Evolutionary conservation across 163 green algal species (phyloP).

Genomic region (Volvox carteri): DNA sequence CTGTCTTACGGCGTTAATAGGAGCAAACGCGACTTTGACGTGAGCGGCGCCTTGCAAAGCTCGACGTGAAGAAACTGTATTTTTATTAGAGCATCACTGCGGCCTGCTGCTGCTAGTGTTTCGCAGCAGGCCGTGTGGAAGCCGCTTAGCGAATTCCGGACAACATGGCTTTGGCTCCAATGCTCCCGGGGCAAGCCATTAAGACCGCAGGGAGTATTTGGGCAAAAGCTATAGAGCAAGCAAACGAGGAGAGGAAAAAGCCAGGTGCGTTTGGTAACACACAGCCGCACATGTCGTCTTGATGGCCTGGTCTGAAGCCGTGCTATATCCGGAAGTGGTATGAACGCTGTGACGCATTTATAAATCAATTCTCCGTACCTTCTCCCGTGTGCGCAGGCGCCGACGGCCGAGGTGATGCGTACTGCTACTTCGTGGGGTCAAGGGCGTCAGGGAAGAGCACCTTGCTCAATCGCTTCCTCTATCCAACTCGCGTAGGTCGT

Average conservation of each 20-base stretch:
- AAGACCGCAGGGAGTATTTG: conserved; percentile 67
- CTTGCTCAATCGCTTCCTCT: conserved; percentile 80
- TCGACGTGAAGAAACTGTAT: neutral
- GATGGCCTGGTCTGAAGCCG: neutral
- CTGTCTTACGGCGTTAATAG: no score
- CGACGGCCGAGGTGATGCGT: conserved; percentile 69
- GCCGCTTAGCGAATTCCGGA: neutral
- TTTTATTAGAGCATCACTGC: neutral
- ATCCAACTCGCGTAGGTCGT: conserved; percentile 69
- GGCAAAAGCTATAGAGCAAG: conserved; percentile 70
- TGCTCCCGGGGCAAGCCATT: conserved; percentile 41
- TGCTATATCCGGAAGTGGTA: neutral
- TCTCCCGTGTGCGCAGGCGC: neutral
- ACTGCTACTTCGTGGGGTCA: conserved; percentile 77
- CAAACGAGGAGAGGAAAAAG: conserved; percentile 65
- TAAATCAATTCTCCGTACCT: neutral
- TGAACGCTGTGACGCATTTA: neutral
- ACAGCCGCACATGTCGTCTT: neutral
- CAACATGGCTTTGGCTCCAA: conserved; percentile 20
- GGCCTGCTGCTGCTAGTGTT: conserved; percentile 14
- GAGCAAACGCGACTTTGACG: conserved; percentile 3
- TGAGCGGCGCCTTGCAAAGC: neutral
- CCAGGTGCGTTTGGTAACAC: conserved; percentile 29
- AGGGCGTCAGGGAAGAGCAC: conserved; percentile 77
- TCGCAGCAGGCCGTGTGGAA: conserved; percentile 20